Conservation (phyloP, 352 stramenopile genomes). For the Globisporangium radiosum region DNA sequence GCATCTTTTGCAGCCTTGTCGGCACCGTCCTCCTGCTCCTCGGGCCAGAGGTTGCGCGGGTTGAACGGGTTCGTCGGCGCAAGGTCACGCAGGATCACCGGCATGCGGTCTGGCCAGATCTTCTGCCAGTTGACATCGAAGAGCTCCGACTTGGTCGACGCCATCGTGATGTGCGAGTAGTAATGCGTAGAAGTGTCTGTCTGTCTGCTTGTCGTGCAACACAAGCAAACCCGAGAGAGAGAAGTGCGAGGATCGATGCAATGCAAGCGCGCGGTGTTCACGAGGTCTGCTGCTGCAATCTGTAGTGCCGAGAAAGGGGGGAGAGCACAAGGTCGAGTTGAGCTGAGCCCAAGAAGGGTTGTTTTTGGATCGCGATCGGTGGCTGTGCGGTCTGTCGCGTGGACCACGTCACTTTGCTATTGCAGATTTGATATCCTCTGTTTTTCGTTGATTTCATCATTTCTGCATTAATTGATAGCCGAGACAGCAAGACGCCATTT, state of each 20-base stretch:
- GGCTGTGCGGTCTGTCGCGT: background rate
- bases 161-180: constrained; percentile 20
- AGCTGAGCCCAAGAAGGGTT: background rate
- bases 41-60: constrained; percentile 78
- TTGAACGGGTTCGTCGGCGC: constrained; percentile 85
- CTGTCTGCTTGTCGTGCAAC: too few relatives aligned
- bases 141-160: constrained; percentile 64
- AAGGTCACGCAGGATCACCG: constrained; percentile 80
- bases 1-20: background rate
- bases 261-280: too few relatives aligned
- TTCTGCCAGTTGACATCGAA: constrained; percentile 88
- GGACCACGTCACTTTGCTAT: too few relatives aligned
- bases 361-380: constrained; percentile 1
- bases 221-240: too few relatives aligned
- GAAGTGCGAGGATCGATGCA: too few relatives aligned
- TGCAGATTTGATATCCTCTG: too few relatives aligned
- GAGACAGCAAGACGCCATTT: too few relatives aligned
- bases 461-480: too few relatives aligned
- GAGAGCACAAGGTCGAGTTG: too few relatives aligned
- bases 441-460: too few relatives aligned
- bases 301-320: background rate
- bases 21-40: constrained; percentile 44
- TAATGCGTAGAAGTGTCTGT: too few relatives aligned
- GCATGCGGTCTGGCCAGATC: constrained; percentile 84
- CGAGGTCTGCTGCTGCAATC: background rate